Evolutionary conservation across 768 basidiomycete genomes (phyloP).

Genomic region (Auriscalpium orientale): DNA sequence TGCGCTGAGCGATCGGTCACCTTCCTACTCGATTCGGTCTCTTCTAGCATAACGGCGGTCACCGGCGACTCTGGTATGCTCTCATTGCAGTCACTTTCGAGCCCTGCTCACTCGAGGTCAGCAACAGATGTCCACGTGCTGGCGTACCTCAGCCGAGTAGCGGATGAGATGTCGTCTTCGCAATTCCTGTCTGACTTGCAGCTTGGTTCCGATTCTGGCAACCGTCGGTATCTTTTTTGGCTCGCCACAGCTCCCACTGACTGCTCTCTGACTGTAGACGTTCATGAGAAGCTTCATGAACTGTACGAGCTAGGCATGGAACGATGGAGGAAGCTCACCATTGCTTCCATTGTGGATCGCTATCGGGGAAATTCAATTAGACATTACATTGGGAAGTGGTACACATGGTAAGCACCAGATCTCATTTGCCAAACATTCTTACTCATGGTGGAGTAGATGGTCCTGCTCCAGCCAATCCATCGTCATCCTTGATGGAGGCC

Average conservation of each 20-base stretch:
- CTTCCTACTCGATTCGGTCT: neutral
- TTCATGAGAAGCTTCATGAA: constrained; percentile 33
- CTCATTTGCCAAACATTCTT: too few relatives aligned
- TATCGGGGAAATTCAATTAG: neutral
- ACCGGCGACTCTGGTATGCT: constrained; percentile 1
- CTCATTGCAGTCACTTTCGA: neutral
- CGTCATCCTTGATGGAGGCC: constrained; percentile 45
- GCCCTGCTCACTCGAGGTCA: neutral
- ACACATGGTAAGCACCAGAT: too few relatives aligned
- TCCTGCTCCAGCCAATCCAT: constrained; percentile 22
- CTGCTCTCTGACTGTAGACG: constrained; percentile 12
- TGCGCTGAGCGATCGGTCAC: neutral
- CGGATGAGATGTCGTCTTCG: constrained; percentile 10
- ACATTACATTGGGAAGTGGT: too few relatives aligned
- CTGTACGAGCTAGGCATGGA: constrained; percentile 41
- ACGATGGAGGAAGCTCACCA: constrained; percentile 45
- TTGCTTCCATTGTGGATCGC: constrained; percentile 16
- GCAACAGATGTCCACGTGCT: constrained; percentile 7
- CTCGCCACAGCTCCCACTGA: constrained; percentile 27
- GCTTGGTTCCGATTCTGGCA: neutral
- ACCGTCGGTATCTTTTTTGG: neutral
- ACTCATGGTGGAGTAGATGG: neutral
- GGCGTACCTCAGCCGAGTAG: constrained; percentile 13
- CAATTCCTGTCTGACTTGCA: constrained; percentile 7
- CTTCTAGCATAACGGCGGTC: neutral